Conservation (phyloP, 768 basidiomycete genomes). For the Trametopsis cervina region DNA sequence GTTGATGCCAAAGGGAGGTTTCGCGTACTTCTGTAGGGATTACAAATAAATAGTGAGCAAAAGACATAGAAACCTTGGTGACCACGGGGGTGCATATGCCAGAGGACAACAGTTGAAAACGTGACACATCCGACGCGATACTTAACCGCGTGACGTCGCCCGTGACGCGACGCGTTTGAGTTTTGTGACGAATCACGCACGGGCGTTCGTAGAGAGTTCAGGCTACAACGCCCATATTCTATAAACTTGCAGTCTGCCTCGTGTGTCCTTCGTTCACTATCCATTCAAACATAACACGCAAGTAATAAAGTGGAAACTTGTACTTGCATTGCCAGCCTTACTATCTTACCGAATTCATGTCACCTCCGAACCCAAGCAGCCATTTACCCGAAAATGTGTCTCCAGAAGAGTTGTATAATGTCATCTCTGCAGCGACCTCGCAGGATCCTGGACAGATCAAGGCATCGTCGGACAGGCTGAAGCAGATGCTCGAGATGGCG, state of each 20-base stretch:
- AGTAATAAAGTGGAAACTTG: too few relatives aligned
- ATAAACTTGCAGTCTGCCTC: too few relatives aligned
- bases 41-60: too few relatives aligned
- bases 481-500: constrained; percentile 56
- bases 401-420: constrained; percentile 58
- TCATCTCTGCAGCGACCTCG: constrained; percentile 62
- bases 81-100: too few relatives aligned
- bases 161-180: neutral
- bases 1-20: too few relatives aligned
- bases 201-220: neutral
- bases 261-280: too few relatives aligned
- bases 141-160: neutral
- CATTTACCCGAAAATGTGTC: constrained; percentile 29
- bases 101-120: too few relatives aligned
- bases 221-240: neutral
- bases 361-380: neutral
- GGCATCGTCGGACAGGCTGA: constrained; percentile 53
- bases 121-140: too few relatives aligned
- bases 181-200: neutral
- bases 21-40: too few relatives aligned
- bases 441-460: constrained; percentile 50
- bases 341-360: neutral
- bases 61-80: too few relatives aligned
- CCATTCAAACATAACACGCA: too few relatives aligned
- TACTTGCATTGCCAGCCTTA: neutral